Percentiles rank a stretch among this genome's conserved stretches.
Conservation (phyloP, 371 early-diverging fungal species). For the Apophysomyces ossiformis region DNA sequence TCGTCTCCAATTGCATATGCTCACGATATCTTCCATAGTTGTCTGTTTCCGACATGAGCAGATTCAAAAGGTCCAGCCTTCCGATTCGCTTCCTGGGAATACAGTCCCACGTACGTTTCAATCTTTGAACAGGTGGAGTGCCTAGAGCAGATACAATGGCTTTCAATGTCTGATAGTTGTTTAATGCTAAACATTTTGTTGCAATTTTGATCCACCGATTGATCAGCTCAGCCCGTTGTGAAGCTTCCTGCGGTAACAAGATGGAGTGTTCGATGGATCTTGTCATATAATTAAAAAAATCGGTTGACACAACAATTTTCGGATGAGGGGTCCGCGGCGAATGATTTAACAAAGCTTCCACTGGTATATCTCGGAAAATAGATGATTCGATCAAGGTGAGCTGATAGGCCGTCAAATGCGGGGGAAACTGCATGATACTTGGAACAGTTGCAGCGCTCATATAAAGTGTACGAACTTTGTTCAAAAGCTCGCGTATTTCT, state of each 20-base stretch:
- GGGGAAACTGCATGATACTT: slow-evolving; percentile 63
- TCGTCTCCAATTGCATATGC: slow-evolving; percentile 41
- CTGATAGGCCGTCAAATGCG: slow-evolving; percentile 70
- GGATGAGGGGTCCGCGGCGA: slow-evolving; percentile 66
- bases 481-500: slow-evolving; percentile 49
- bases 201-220: slow-evolving; percentile 77
- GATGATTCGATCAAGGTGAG: slow-evolving; percentile 71
- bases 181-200: slow-evolving; percentile 57
- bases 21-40: slow-evolving; percentile 73
- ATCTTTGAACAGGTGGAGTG: slow-evolving; percentile 72
- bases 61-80: slow-evolving; percentile 55
- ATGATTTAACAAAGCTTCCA: slow-evolving; percentile 63
- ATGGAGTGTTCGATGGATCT: slow-evolving; percentile 75
- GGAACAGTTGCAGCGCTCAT: slow-evolving; percentile 60
- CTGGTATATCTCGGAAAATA: slow-evolving; percentile 67
- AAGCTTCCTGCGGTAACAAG: slow-evolving; percentile 57
- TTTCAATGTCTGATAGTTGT: slow-evolving; percentile 73
- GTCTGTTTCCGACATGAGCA: slow-evolving; percentile 69
- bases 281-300: slow-evolving; percentile 81
- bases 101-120: slow-evolving; percentile 74
- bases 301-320: slow-evolving; percentile 68
- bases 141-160: slow-evolving; percentile 71
- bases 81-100: slow-evolving; percentile 67
- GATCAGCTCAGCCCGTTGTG: slow-evolving; percentile 64
- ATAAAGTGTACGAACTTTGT: slow-evolving; percentile 53